phyloP scores from a whole-genome alignment of 2,329 filamentous ascomycete genomes.

The Mollisia scopiformis region DNA sequence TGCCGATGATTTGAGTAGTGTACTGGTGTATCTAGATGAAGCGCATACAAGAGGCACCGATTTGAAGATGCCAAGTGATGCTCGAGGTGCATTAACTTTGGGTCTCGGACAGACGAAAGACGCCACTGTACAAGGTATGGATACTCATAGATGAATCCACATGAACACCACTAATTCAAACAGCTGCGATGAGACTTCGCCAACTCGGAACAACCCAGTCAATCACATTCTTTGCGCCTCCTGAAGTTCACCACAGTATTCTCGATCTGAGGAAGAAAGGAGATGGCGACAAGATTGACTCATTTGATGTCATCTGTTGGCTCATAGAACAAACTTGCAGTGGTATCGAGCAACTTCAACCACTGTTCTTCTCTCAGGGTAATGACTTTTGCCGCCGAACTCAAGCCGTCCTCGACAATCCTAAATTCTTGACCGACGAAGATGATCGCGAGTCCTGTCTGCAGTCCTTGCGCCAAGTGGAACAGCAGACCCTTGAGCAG shows the following conservation, averaged over 20 bases:
- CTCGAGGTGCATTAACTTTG: constrained; percentile 28
- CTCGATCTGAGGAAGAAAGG: constrained; percentile 46
- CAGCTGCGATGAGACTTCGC: constrained; percentile 67
- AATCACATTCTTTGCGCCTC: constrained; percentile 33
- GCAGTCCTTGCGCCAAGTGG: constrained; percentile 49
- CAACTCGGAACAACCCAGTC: constrained; percentile 51
- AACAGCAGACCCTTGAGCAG: constrained; percentile 59
- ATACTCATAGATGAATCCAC: no score
- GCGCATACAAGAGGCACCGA: constrained; percentile 33
- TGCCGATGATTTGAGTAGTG: constrained; percentile 24
- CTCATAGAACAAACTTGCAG: constrained; percentile 66
- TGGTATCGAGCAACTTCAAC: constrained; percentile 59
- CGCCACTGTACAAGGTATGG: constrained; percentile 54
- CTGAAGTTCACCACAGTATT: constrained; percentile 51
- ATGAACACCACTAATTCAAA: no score
- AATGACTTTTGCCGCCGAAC: constrained; percentile 60
- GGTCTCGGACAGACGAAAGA: constrained; percentile 31
- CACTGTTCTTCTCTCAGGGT: constrained; percentile 62
- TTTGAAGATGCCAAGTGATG: constrained; percentile 22
- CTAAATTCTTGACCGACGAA: constrained; percentile 42
- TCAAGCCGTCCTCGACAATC: constrained; percentile 49
- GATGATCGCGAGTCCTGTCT: constrained; percentile 46
- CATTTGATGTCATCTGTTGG: constrained; percentile 59
- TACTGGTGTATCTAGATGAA: constrained; percentile 33
- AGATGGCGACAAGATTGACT: constrained; percentile 8